A percentile compares a stretch with the other conserved stretches of the same genome.
Conservation (phyloP, 2,329 filamentous ascomycete genomes). For the Ophiostoma piceae region DNA sequence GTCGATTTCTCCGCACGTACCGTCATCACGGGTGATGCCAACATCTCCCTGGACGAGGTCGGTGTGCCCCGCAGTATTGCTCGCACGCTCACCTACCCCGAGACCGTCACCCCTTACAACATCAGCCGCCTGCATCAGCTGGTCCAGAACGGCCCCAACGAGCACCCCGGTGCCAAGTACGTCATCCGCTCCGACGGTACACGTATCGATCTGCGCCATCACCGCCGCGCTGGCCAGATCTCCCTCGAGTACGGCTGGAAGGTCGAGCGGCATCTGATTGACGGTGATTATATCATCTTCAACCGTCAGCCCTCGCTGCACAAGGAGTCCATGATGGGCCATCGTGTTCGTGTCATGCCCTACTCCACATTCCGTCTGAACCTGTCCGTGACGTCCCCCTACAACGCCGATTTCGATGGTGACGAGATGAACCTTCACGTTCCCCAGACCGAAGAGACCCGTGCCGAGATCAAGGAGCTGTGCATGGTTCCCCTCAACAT, state of each 20-base stretch:
- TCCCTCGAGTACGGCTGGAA: constrained; percentile 95
- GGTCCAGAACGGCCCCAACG: constrained; percentile 88
- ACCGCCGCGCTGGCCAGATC: constrained; percentile 80
- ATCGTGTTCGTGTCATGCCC: constrained; percentile 94
- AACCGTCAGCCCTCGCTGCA: constrained; percentile 98
- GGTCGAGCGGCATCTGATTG: constrained; percentile 92
- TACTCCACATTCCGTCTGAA: constrained; percentile 99
- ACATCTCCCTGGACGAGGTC: constrained; percentile 92
- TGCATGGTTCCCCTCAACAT: constrained; percentile 99
- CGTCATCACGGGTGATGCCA: constrained; percentile 97
- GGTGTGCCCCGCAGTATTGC: constrained; percentile 94
- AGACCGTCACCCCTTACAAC: constrained; percentile 97
- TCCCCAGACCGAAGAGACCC: constrained; percentile 92
- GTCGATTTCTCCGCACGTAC: constrained; percentile 99
- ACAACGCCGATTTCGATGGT: constrained; percentile 99
- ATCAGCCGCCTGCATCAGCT: constrained; percentile 85
- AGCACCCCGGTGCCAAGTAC: constrained; percentile 94
- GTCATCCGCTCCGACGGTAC: constrained; percentile 91
- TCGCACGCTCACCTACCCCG: constrained; percentile 87
- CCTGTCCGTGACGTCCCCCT: constrained; percentile 92
- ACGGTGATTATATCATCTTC: constrained; percentile 98
- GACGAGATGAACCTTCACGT: constrained; percentile 99
- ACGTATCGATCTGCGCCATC: constrained; percentile 89
- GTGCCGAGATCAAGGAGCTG: constrained; percentile 87
- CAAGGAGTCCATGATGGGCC: constrained; percentile 99